These are phyloP conservation scores for Starmerella tilneyi DNA, from an alignment of 805 yeast species.

Conservation along the genomic window DNA sequence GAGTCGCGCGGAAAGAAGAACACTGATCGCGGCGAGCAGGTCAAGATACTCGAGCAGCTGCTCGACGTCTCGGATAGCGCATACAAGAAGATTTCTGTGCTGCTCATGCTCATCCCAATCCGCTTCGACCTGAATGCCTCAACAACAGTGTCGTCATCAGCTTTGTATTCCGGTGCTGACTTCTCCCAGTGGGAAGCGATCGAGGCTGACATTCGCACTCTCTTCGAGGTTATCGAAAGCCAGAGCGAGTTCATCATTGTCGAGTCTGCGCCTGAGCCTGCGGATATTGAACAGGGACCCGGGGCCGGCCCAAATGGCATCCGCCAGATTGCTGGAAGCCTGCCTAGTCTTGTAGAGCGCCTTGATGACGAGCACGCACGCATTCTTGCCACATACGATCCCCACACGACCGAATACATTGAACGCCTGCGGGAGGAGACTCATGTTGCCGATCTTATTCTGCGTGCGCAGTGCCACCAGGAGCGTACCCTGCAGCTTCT, in stretches of 20 bases:
- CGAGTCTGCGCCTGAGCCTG: constrained; percentile 76
- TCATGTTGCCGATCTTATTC: constrained; percentile 58
- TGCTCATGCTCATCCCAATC: constrained; percentile 72
- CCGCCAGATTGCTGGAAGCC: constrained; percentile 68
- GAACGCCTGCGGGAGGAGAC: constrained; percentile 84
- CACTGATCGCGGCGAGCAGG: constrained; percentile 72
- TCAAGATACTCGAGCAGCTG: constrained; percentile 56
- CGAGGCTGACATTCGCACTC: constrained; percentile 47
- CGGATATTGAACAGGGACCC: constrained; percentile 54
- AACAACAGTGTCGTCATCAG: constrained; percentile 48
- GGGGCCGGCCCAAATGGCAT: constrained; percentile 50
- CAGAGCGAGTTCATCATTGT: constrained; percentile 55
- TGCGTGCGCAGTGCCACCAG: constrained; percentile 77
- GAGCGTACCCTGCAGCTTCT: constrained; percentile 40
- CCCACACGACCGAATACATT: constrained; percentile 89
- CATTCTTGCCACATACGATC: constrained; percentile 80
- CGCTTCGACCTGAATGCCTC: constrained; percentile 76
- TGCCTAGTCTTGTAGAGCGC: constrained; percentile 80
- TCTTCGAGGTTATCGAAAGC: constrained; percentile 60
- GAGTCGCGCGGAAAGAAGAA: constrained; percentile 95
- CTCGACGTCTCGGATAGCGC: constrained; percentile 41
- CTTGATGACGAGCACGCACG: constrained; percentile 88
- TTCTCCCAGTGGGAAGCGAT: constrained; percentile 52
- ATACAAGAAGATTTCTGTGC: constrained; percentile 68
- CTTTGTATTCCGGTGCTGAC: constrained; percentile 16